Percentiles rank a stretch among this genome's conserved stretches.
phyloP scores from a whole-genome alignment of 176 grass and related monocot species.

The Oryza glumipatula region DNA sequence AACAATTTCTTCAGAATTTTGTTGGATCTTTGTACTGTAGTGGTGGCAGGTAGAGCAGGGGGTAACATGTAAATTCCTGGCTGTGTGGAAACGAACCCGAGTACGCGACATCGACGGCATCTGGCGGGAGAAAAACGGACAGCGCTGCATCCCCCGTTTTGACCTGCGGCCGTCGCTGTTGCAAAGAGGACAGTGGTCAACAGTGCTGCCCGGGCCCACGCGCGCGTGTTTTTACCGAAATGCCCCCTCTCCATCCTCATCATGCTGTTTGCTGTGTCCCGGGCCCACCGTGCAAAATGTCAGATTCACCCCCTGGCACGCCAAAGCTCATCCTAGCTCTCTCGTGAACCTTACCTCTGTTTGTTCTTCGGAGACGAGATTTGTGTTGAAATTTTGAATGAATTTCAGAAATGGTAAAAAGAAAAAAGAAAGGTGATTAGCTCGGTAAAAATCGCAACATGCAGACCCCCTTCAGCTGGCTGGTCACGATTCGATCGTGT shows the following conservation, averaged over 20 bases:
- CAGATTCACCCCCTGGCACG: neutral
- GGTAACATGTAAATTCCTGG: neutral
- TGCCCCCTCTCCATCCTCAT: neutral
- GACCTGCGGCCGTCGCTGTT: slow-evolving; percentile 13
- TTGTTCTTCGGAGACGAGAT: neutral
- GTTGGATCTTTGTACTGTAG: neutral
- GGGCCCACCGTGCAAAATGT: neutral
- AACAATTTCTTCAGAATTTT: neutral
- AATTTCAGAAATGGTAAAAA: neutral
- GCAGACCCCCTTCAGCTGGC: neutral
- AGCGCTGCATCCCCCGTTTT: slow-evolving; percentile 36
- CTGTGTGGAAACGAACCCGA: neutral
- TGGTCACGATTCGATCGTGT: neutral
- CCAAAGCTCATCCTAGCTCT: too few species aligned
- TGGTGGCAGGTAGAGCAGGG: neutral
- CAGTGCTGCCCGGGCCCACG: neutral
- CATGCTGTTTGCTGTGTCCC: neutral
- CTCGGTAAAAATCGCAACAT: neutral
- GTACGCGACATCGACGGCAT: neutral
- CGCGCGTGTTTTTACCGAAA: slow-evolving; percentile 33
- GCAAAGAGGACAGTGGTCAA: slow-evolving; percentile 34
- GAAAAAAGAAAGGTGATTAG: neutral
- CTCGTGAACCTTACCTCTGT: neutral
- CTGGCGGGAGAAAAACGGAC: neutral
- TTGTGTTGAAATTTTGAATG: neutral